These are phyloP conservation scores for Stereocaulon alpinum DNA, from an alignment of 495 filamentous ascomycete species.

Conservation along the genomic window DNA sequence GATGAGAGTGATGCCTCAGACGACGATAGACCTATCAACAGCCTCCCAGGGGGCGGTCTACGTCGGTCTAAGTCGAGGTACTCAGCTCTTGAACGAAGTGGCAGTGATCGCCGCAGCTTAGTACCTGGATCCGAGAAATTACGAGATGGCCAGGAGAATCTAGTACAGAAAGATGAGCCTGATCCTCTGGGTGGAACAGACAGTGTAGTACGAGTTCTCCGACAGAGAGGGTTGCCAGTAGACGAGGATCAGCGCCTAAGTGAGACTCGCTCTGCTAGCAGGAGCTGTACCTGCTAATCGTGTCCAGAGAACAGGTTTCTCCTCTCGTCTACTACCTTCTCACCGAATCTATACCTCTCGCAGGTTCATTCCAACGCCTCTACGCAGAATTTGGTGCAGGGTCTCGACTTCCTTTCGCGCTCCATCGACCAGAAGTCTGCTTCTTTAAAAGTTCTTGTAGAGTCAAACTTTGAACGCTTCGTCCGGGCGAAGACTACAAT, in stretches of 20 bases:
- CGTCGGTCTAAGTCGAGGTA: constrained; percentile 67
- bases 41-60: constrained; percentile 33
- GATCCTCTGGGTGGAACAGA: constrained; percentile 75
- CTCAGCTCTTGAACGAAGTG: constrained; percentile 66
- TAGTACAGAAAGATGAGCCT: constrained; percentile 79
- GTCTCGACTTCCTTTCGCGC: constrained; percentile 68
- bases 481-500: constrained; percentile 94
- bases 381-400: constrained; percentile 64
- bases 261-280: constrained; percentile 29
- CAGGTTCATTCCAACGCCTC: constrained; percentile 80
- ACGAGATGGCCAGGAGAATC: constrained; percentile 56
- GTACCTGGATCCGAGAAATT: constrained; percentile 60
- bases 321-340: constrained; percentile 90
- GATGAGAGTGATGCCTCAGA: constrained; percentile 62
- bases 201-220: constrained; percentile 74
- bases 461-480: constrained; percentile 96
- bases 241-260: constrained; percentile 74
- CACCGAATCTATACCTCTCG: constrained; percentile 79
- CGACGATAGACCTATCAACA: constrained; percentile 44
- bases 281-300: constrained; percentile 3
- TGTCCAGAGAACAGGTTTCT: constrained; percentile 75
- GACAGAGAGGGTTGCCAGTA: constrained; percentile 63
- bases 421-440: constrained; percentile 97
- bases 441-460: constrained; percentile 86
- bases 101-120: constrained; percentile 53